Evolutionary conservation across 2,329 filamentous ascomycete genomes (phyloP).

Genomic region (Fusarium vanettenii): DNA sequence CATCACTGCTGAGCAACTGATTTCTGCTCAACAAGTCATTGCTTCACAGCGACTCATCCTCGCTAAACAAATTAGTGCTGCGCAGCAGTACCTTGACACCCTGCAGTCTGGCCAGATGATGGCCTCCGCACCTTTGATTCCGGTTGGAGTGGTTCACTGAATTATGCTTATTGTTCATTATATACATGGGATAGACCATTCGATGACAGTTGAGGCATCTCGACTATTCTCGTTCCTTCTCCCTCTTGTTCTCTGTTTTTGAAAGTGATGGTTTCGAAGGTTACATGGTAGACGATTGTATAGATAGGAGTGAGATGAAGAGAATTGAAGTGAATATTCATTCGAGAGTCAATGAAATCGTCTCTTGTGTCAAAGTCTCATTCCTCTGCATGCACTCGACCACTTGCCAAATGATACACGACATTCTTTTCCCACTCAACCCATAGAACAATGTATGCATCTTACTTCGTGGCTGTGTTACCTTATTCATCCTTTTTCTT

Average conservation of each 20-base stretch:
- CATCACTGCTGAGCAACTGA: background rate
- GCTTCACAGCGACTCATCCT: background rate
- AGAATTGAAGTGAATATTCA: background rate
- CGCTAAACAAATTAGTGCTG: background rate
- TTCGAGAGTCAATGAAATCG: background rate
- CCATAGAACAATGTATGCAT: slow-evolving; percentile 13
- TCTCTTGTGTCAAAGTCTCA: slow-evolving; percentile 5
- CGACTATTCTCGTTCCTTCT: background rate
- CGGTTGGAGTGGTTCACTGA: background rate
- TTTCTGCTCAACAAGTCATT: background rate
- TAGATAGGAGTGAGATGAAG: background rate
- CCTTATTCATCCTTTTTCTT: background rate
- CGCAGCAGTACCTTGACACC: background rate
- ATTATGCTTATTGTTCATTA: background rate
- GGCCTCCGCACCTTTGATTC: background rate
- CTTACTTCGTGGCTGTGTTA: background rate
- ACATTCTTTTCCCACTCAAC: slow-evolving; percentile 10
- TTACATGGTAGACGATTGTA: background rate
- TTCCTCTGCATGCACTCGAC: background rate
- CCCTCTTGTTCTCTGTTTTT: background rate
- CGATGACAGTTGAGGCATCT: background rate
- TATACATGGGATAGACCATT: background rate
- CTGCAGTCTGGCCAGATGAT: background rate
- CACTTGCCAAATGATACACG: slow-evolving; percentile 8
- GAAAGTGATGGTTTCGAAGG: background rate